A percentile compares a stretch with the other conserved stretches of the same genome.
Conservation (phyloP, 2,329 filamentous ascomycete species). For the Paracoccidioides lutzii region DNA sequence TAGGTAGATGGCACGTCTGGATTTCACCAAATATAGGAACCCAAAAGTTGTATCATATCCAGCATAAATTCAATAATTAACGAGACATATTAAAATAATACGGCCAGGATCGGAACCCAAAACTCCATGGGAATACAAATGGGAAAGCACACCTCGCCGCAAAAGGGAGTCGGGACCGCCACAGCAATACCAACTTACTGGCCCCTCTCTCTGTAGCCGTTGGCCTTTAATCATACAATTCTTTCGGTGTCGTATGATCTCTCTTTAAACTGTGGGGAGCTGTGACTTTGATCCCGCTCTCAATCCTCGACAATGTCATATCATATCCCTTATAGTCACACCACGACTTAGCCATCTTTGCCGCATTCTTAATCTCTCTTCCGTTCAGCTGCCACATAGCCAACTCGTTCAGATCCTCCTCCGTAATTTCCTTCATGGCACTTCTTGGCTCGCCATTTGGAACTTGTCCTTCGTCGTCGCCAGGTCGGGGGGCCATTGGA, state of each 20-base stretch:
- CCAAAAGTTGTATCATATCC: too few species aligned
- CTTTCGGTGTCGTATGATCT: constrained; percentile 2
- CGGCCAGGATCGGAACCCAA: too few species aligned
- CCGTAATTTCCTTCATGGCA: constrained; percentile 6
- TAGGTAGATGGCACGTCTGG: too few species aligned
- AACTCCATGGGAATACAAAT: too few species aligned
- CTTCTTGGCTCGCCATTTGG: background rate
- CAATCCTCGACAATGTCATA: constrained; percentile 32
- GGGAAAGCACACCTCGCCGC: too few species aligned
- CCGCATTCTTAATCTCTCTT: constrained; percentile 36
- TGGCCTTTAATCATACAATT: constrained; percentile 1
- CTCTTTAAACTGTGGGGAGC: constrained; percentile 21
- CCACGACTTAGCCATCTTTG: constrained; percentile 37
- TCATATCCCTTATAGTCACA: constrained; percentile 34
- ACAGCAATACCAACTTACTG: background rate
- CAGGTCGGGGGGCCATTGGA: constrained; percentile 23
- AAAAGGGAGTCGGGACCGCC: background rate
- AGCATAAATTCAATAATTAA: too few species aligned
- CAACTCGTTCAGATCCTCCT: constrained; percentile 28
- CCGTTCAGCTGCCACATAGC: constrained; percentile 34
- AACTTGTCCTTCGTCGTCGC: background rate
- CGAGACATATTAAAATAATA: too few species aligned
- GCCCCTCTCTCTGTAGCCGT: background rate
- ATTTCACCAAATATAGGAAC: too few species aligned
- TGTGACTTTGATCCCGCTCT: constrained; percentile 36